Base-by-base conservation (phyloP, 805 yeast genomes). In the Lachancea nothofagi region DNA sequence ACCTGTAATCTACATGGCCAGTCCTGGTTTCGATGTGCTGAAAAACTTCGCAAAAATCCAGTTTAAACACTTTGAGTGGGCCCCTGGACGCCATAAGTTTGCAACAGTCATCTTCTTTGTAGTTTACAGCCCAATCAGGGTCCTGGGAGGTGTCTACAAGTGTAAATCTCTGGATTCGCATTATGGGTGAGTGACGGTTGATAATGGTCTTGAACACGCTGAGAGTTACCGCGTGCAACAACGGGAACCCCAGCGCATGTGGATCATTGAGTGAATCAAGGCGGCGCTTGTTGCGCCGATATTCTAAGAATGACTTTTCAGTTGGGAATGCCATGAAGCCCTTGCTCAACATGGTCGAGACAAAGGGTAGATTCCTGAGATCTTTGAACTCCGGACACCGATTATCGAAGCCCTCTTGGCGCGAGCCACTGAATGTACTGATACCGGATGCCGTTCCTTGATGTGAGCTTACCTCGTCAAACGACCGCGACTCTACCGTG, bases 281-380 rank as follows among this genome's bases (percentile, higher is more conserved):
- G 20, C 54, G 55, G 20, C 63, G 52, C 28, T 54, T 51, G 31
- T 59, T 55, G 0, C 47, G 35, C 29, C 57, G 48, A 39, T 49
- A 67, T 8, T 33, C 25, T 7, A 46, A 33, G 13, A 59, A 53
- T 2, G 70, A 53, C 10, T 47, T 42, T 30, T 62, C 64, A 24
- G 67, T 62, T 3, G 70, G 63, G 46, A 66, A 66, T n/a, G 63
- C 56, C 39, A 47, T 63, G 30, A 63, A 46, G 1, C 72, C 72
- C 33, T 62, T 63, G 20, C 62, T 59, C 29, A 66, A 48, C 14
- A 64, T 23, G 3, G 59, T 46, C 2, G 67, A 57, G 0, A 57
- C 56, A 12, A 66, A 53, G 0, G 66, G 67, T 23, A 66, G 39
- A 3, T 54, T 48, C 29, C 71, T 50, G 7, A 33, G 36, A 9